Percentiles rank a stretch among this genome's conserved stretches.
These are phyloP conservation scores for Fraxinus anomala DNA, from an alignment of 257 asterid genomes.

Conservation along the genomic window DNA sequence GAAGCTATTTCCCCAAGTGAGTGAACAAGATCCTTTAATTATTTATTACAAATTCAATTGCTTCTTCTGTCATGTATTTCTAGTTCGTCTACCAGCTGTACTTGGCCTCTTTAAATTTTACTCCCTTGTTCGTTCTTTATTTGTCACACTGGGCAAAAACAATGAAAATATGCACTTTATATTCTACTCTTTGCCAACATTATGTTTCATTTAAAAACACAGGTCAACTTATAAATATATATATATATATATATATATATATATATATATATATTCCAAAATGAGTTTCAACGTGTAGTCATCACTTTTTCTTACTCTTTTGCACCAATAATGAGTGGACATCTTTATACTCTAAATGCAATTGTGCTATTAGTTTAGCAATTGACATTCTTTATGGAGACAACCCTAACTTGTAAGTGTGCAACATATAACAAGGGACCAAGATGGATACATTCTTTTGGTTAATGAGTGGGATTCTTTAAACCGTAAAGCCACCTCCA, in stretches of 20 bases:
- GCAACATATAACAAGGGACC: not conserved
- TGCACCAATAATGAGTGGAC: not conserved
- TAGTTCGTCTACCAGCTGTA: slow-evolving; percentile 7
- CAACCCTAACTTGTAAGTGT: not conserved
- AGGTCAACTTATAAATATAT: not conserved
- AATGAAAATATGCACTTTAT: not conserved
- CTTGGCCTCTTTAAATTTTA: slow-evolving; percentile 13
- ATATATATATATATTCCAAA: not conserved
- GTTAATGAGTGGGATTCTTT: too few species aligned
- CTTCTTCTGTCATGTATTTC: slow-evolving; percentile 5
- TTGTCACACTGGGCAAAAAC: not conserved
- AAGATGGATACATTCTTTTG: not conserved
- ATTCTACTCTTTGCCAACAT: not conserved
- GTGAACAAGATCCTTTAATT: slow-evolving; percentile 33
- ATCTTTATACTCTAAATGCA: not conserved
- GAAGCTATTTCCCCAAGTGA: slow-evolving; percentile 64
- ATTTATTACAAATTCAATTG: not conserved
- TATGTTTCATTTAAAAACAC: not conserved
- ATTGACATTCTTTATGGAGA: not conserved
- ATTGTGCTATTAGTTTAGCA: not conserved
- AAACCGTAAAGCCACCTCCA: too few species aligned
- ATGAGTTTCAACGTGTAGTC: not conserved
- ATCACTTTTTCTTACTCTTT: not conserved
- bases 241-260: too few species aligned
- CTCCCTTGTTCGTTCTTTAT: not conserved